Conservation (phyloP, 2,329 filamentous ascomycete genomes). For the Ceratocystiopsis sp. region DNA sequence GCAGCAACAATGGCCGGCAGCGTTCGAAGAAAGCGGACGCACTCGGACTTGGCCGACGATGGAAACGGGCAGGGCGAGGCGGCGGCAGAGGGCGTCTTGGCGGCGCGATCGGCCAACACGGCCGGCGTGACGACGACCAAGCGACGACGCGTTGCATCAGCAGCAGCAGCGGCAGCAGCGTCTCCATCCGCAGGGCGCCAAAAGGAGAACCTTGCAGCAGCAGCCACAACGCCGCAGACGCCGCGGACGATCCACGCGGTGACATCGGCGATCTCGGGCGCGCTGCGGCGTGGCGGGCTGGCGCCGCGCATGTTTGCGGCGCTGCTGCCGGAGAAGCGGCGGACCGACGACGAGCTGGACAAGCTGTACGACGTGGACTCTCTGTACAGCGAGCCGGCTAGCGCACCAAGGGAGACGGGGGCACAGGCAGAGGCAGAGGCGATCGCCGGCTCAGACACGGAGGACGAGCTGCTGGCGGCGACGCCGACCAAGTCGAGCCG, state of each 20-base stretch:
- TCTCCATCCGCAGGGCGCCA: too few relatives aligned
- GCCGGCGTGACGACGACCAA: neutral
- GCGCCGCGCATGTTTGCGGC: neutral
- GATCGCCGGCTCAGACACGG: neutral
- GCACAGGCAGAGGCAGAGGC: neutral
- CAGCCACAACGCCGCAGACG: constrained; percentile 9
- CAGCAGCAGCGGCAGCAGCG: too few relatives aligned
- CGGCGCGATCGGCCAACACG: neutral
- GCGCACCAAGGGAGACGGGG: neutral
- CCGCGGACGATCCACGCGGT: constrained; percentile 9
- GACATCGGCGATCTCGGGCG: constrained; percentile 9
- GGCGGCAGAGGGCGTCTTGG: neutral
- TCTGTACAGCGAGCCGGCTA: constrained; percentile 12
- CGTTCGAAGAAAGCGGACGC: constrained; percentile 5
- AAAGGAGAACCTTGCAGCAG: neutral
- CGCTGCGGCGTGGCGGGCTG: constrained; percentile 2
- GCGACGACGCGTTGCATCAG: constrained; percentile 1
- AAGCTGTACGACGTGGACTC: constrained; percentile 9
- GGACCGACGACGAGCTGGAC: constrained; percentile 2
- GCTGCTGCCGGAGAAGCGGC: neutral
- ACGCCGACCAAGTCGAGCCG: neutral
- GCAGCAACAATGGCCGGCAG: constrained; percentile 4
- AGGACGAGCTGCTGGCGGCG: neutral
- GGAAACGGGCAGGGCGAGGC: too few relatives aligned
- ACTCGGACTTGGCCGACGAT: constrained; percentile 2